Base-by-base conservation (phyloP, 179 eudicot genomes). In the Beta macrorhiza region DNA sequence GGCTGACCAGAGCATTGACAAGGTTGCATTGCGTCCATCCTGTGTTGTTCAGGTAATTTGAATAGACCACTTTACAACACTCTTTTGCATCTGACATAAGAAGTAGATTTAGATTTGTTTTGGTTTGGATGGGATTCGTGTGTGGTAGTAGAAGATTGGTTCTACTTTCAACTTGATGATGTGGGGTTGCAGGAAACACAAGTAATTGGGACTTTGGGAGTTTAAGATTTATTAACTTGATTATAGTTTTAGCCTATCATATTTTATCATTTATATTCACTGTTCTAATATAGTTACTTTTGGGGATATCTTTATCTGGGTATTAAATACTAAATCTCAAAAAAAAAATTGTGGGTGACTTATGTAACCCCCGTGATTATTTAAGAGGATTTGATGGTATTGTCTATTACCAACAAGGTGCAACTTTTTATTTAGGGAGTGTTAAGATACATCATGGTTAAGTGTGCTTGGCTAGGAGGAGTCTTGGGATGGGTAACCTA, bases 11-110 rank as follows among this genome's bases (percentile, higher is more conserved):
- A 80, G 88, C 81, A 59, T 88, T 77, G 87, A 86, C 57, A 88
- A 91, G 68, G 90, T 97, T 83, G 99, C 99, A 74, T 87, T 94
- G 89, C 97, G 93, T 62, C 92, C 97, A 74, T 91, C 89, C 17
- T 90, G 90, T 81, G 87, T 93, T 79, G 93, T 92, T 81, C 98
- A 97, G 97, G 99, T 97, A 83, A 82, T 47, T 14, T 22, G 20
- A 62, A 72, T 49, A 53, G 42, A 71, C 25, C 78, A 53, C 79
- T 74, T 17, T 19, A 16, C n/a, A 1, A 20, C 75, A 67, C 57
- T 29, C 61, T 73, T 73, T 25, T 17, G 67, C 51, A 32, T 71
- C n/a, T 20, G 22, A 12, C 51, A 11, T 74, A 32, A 59, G 56
- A 76, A 61, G 67, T 56, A 47, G 25, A 20, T 63, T 56, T 1